Evolutionary conservation across 83 land plant genomes (phyloP).

Genomic region (Thuja plicata): DNA sequence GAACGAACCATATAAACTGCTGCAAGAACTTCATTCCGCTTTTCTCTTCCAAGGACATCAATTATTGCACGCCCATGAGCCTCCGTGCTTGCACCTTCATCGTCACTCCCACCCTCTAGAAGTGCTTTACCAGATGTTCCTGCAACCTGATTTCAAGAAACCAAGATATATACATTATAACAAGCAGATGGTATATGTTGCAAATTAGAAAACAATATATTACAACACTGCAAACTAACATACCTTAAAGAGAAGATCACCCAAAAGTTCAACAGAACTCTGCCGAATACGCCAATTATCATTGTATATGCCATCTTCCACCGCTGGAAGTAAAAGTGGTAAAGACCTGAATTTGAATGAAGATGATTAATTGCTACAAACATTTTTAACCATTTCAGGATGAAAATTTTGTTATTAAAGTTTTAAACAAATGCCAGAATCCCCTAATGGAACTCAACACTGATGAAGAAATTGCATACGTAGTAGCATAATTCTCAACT

Average conservation of each 20-base stretch:
- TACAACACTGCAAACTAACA: not conserved
- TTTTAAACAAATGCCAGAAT: not conserved
- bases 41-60: slow-evolving; percentile 85
- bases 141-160: slow-evolving; percentile 71
- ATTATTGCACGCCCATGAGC: slow-evolving; percentile 99
- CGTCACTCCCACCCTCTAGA: slow-evolving; percentile 99
- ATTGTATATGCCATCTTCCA: slow-evolving; percentile 99
- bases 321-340: slow-evolving; percentile 96
- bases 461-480: slow-evolving; percentile 41
- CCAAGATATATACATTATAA: not conserved
- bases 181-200: slow-evolving; percentile 8
- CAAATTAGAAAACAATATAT: not conserved
- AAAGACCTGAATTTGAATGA: slow-evolving; percentile 67
- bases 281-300: slow-evolving; percentile 99
- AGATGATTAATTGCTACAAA: not conserved
- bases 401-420: not conserved
- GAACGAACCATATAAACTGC: slow-evolving; percentile 98
- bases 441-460: not conserved
- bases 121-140: slow-evolving; percentile 99
- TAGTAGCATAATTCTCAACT: slow-evolving; percentile 98
- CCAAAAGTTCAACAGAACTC: slow-evolving; percentile 96
- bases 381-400: not conserved
- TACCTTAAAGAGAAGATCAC: slow-evolving; percentile 98
- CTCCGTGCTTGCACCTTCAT: slow-evolving; percentile 99
- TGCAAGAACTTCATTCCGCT: slow-evolving; percentile 96